Conservation (phyloP, 1,284 basidiomycete species). For the Tylopilus sp. region DNA sequence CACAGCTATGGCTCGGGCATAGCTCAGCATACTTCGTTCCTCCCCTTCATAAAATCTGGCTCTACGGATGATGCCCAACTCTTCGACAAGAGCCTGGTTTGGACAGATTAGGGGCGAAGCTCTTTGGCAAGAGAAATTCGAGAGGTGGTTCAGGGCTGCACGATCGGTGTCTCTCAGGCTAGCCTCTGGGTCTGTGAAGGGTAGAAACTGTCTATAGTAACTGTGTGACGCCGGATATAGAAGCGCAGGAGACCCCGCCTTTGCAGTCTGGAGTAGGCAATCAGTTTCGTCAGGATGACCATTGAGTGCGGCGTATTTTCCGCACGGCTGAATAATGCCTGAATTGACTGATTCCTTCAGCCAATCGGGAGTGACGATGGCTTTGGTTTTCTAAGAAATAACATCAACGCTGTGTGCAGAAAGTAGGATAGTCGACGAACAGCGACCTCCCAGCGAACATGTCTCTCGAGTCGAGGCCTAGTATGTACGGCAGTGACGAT, state of each 20-base stretch:
- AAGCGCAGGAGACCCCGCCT: neutral
- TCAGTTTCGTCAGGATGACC: conserved; percentile 47
- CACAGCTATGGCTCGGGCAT: conserved; percentile 64
- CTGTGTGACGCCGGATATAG: conserved; percentile 8
- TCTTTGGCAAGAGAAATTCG: conserved; percentile 57
- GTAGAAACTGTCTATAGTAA: conserved; percentile 7
- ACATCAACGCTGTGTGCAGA: conserved; percentile 4
- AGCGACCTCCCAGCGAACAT: conserved; percentile 58
- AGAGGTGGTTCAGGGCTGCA: conserved; percentile 34
- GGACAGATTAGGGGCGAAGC: conserved; percentile 60
- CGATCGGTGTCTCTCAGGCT: conserved; percentile 13
- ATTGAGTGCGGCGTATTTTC: conserved; percentile 50
- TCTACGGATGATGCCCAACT: conserved; percentile 57
- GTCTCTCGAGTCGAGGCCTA: conserved; percentile 63
- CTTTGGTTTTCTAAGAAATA: conserved; percentile 50
- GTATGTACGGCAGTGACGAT: conserved; percentile 63
- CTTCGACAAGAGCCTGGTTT: conserved; percentile 56
- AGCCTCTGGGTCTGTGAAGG: conserved; percentile 10
- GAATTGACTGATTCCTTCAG: conserved; percentile 51
- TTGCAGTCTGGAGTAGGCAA: conserved; percentile 40
- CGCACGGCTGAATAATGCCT: conserved; percentile 45
- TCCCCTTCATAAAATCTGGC: conserved; percentile 62
- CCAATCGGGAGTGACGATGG: conserved; percentile 67
- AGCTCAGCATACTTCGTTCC: conserved; percentile 60
- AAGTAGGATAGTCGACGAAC: conserved; percentile 40